Percentiles rank a stretch among this genome's conserved stretches.
Conservation (phyloP, 345 rosid genomes). For the Psidium friedrichsthalianum region DNA sequence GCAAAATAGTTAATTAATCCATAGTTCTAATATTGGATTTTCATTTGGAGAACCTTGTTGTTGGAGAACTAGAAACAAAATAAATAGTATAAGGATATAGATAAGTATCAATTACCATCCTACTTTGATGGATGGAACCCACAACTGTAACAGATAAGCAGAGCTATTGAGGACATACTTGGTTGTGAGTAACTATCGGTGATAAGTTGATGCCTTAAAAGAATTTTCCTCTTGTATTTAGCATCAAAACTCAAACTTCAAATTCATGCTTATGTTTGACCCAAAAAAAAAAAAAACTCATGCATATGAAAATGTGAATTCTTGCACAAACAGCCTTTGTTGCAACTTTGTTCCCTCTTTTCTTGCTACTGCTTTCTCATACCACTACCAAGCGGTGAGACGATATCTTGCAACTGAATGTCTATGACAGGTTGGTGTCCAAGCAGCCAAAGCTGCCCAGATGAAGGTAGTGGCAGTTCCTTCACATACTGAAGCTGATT, state of each 20-base stretch:
- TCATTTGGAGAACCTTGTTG: background rate
- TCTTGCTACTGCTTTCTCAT: background rate
- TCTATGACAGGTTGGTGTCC: constrained; percentile 24
- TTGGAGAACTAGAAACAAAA: background rate
- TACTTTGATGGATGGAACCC: background rate
- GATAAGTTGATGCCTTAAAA: background rate
- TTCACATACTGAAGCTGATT: constrained; percentile 23
- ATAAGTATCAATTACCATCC: background rate
- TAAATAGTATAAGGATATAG: background rate
- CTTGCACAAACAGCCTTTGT: background rate
- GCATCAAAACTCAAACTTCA: background rate
- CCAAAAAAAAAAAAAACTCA: background rate
- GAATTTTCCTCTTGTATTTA: background rate
- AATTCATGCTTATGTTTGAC: background rate
- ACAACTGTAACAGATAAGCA: background rate
- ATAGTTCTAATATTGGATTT: background rate
- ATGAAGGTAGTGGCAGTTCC: constrained; percentile 38
- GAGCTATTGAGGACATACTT: background rate
- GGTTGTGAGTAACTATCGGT: background rate
- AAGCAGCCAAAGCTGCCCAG: constrained; percentile 31
- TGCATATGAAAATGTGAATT: background rate
- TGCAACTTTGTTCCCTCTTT: background rate
- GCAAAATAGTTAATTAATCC: background rate
- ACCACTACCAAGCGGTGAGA: background rate
- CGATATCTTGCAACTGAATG: background rate